Base-by-base conservation (phyloP, 2,329 filamentous ascomycete genomes). In the Metarhizium humberi region DNA sequence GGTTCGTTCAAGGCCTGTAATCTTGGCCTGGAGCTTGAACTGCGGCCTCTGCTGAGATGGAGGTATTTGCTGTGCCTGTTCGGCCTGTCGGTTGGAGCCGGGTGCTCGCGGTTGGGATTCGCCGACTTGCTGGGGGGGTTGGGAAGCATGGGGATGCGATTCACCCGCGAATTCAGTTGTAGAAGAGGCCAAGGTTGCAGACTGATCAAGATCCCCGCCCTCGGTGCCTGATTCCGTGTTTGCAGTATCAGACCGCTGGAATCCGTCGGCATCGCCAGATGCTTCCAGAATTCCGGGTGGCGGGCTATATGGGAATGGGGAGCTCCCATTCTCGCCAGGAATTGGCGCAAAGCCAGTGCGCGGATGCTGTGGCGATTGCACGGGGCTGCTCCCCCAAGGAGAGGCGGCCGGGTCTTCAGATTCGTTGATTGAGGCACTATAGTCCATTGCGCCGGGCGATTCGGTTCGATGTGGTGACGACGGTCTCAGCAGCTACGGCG, bases 21-120 rank as follows among this genome's bases (percentile, higher is more conserved):
- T 91, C 76, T 97, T 99, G 49, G 88, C 91, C 69, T 96, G 91
- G 42, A 99, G 80, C 71, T 90, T 92, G 72, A 88, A 92, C 58
- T 87, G 82, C 32, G 88, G 86, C 54, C 82, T 80, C 47, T 81
- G 74, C 11, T 76, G 73, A 60, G 72, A 69, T 3, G 83, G 90
- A 3, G 81, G 83, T 55, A 75, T 76, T 57, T 75, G 73, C 59
- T 74, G 72, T 53, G 71, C 68, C 49, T 73, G 72, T n/a, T 57
- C 60, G 20, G 61, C 45, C 46, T 64, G 68, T 45, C 55, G 55
- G 13, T 56, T 58, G 38, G 58, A 43, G n/a, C 53, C 59, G 16
- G 40, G 16, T 6, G 18, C 42, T 45, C 18, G 42, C 20, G 42
- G 10, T 16, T 45, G 42, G 42, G 42, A 2, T 20, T 20, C 42